A percentile compares a stretch with the other conserved stretches of the same genome.
Conservation (phyloP, 2,329 filamentous ascomycete genomes). For the Aspergillus sp. region DNA sequence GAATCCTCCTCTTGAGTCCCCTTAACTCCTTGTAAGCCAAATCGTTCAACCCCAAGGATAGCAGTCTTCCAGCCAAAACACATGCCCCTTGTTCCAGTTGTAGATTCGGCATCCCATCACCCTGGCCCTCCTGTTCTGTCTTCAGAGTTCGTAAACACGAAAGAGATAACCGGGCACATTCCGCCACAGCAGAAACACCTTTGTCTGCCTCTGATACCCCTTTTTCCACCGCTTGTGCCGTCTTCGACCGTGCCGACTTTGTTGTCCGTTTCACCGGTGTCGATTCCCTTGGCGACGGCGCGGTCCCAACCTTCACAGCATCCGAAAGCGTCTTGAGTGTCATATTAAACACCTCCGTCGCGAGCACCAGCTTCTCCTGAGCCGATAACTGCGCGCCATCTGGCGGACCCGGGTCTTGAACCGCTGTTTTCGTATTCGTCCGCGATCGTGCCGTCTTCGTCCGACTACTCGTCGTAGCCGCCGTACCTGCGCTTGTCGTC, state of each 20-base stretch:
- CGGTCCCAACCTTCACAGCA: constrained; percentile 34
- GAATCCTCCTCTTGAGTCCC: constrained; percentile 43
- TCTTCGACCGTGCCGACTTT: constrained; percentile 24
- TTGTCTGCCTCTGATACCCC: constrained; percentile 20
- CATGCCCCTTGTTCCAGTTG: constrained; percentile 50
- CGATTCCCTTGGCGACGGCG: constrained; percentile 32
- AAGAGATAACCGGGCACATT: constrained; percentile 47
- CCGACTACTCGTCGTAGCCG: constrained; percentile 25
- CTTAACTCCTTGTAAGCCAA: constrained; percentile 47
- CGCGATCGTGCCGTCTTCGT: constrained; percentile 26
- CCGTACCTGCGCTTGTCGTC: constrained; percentile 23
- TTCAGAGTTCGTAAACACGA: constrained; percentile 43
- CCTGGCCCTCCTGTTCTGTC: constrained; percentile 30
- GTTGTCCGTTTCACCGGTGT: constrained; percentile 35
- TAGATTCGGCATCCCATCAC: constrained; percentile 35
- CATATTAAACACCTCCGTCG: constrained; percentile 52
- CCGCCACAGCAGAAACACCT: constrained; percentile 39
- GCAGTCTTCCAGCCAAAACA: constrained; percentile 46
- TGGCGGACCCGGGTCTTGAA: constrained; percentile 33
- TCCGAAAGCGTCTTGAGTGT: constrained; percentile 50
- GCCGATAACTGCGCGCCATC: constrained; percentile 36
- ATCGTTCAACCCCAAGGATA: constrained; percentile 46
- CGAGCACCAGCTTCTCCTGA: constrained; percentile 47
- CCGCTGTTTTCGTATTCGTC: constrained; percentile 29
- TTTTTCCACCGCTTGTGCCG: neutral